Evolutionary conservation across 116 monocot genomes (phyloP).

Genomic region (Papilionanthe hybrid): DNA sequence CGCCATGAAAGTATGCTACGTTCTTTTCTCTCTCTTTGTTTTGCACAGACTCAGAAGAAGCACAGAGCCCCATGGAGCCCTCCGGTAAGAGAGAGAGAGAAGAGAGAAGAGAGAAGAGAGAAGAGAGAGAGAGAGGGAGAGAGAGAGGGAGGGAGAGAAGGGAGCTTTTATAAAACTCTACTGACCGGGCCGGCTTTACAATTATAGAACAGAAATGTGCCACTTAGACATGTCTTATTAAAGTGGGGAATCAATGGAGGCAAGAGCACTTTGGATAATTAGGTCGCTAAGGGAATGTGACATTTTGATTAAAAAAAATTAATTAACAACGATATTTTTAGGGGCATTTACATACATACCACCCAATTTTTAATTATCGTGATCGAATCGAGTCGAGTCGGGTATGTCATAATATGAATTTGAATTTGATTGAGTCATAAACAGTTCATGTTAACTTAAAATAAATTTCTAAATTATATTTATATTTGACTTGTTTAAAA

Average conservation of each 20-base stretch:
- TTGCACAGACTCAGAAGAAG: slow-evolving; percentile 30
- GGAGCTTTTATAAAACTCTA: neutral
- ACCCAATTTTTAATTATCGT: no score
- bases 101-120: neutral
- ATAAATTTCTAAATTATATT: no score
- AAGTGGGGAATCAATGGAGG: neutral
- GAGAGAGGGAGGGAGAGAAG: neutral
- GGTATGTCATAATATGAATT: no score
- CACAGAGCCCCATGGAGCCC: slow-evolving; percentile 38
- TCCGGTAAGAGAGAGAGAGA: neutral
- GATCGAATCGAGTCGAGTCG: no score
- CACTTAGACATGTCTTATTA: neutral
- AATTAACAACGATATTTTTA: neutral
- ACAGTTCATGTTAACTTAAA: no score
- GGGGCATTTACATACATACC: no score
- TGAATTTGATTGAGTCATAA: no score
- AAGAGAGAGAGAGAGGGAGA: neutral
- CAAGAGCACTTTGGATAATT: slow-evolving; percentile 1
- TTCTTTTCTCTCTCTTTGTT: slow-evolving; percentile 38
- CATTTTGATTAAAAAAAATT: neutral
- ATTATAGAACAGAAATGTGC: neutral
- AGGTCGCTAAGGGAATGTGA: neutral
- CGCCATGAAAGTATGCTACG: slow-evolving; percentile 27
- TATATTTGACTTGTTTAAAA: no score
- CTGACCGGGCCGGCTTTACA: neutral